Evolutionary conservation across 2,329 filamentous ascomycete species (phyloP).

Genomic region (Botryosphaeria dothidea): DNA sequence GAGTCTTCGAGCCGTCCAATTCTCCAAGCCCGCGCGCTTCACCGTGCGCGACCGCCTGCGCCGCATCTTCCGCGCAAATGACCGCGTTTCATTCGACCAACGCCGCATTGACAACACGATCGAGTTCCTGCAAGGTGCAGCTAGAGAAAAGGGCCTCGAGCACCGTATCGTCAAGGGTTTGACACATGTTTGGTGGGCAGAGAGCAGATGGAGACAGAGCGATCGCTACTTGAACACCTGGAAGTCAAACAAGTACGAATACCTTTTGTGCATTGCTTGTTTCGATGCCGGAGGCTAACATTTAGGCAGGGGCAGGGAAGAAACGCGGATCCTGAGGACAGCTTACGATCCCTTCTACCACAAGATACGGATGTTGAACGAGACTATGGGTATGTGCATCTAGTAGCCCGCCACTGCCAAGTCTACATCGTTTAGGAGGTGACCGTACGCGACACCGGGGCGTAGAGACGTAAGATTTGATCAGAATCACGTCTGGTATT

Average conservation of each 20-base stretch:
- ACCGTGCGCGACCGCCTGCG: slow-evolving; percentile 56
- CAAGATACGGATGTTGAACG: slow-evolving; percentile 73
- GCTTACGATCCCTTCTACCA: slow-evolving; percentile 65
- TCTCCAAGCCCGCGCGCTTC: slow-evolving; percentile 67
- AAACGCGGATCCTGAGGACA: slow-evolving; percentile 24
- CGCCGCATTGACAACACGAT: slow-evolving; percentile 64
- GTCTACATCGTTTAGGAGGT: not conserved
- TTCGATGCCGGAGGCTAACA: not conserved
- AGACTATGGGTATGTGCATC: slow-evolving; percentile 66
- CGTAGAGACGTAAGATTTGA: no score
- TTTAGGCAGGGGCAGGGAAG: not conserved
- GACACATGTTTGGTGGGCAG: slow-evolving; percentile 50
- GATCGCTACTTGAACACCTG: not conserved
- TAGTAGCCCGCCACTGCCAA: slow-evolving; percentile 18
- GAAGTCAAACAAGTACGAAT: slow-evolving; percentile 2
- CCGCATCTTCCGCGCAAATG: slow-evolving; percentile 39
- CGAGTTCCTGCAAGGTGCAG: slow-evolving; percentile 69
- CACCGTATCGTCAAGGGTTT: slow-evolving; percentile 72
- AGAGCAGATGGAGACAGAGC: slow-evolving; percentile 26
- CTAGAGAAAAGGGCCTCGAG: slow-evolving; percentile 65
- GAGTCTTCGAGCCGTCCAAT: slow-evolving; percentile 70
- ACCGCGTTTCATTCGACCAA: slow-evolving; percentile 33
- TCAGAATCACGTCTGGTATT: no score
- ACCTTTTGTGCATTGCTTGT: not conserved
- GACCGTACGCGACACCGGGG: not conserved